These are phyloP conservation scores for Plasmodium chabaudi DNA, from an alignment of 169 alveolate genomes.

Conservation along the genomic window DNA sequence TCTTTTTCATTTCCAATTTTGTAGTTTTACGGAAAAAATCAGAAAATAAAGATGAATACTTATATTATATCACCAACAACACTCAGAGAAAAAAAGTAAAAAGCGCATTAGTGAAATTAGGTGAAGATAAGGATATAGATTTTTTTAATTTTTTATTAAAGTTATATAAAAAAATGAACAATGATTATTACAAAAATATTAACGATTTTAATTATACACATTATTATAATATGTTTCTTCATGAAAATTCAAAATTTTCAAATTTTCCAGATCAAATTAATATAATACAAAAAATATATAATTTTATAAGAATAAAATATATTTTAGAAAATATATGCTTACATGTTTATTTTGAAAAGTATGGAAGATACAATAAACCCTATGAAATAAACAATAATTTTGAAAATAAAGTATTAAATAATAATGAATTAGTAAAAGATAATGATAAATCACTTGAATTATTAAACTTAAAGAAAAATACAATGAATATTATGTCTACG, in stretches of 20 bases:
- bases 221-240: constrained; percentile 46
- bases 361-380: constrained; percentile 17
- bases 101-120: constrained; percentile 39
- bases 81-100: constrained; percentile 51
- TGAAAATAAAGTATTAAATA: constrained; percentile 16
- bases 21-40: constrained; percentile 39
- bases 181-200: constrained; percentile 58
- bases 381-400: constrained; percentile 20
- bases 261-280: constrained; percentile 57
- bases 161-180: constrained; percentile 60
- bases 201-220: constrained; percentile 26
- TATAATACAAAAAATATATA: constrained; percentile 37
- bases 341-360: constrained; percentile 42
- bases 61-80: constrained; percentile 18
- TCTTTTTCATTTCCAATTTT: not conserved
- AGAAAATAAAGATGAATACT: constrained; percentile 42
- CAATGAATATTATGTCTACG: constrained; percentile 6
- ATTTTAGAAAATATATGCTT: constrained; percentile 43
- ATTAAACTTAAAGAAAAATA: constrained; percentile 30
- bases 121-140: constrained; percentile 50
- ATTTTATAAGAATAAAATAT: constrained; percentile 56
- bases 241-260: constrained; percentile 48
- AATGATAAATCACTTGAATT: constrained; percentile 28
- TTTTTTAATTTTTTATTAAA: constrained; percentile 64
- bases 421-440: constrained; percentile 10